Percentiles rank a stretch among this genome's conserved stretches.
Conservation (phyloP, 192 early-diverging fungal genomes). For the Spinellus fusiger region DNA sequence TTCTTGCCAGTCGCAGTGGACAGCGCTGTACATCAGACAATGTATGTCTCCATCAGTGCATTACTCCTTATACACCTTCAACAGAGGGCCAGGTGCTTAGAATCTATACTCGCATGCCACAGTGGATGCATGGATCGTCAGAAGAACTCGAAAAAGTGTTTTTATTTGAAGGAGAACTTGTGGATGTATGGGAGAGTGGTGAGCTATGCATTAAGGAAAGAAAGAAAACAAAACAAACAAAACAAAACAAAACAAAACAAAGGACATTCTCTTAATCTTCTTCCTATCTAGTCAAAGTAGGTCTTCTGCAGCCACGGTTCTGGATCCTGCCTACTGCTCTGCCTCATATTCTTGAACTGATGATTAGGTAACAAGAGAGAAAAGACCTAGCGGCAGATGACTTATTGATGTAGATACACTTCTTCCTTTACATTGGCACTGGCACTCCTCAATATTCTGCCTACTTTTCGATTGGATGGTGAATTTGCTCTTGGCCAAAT, state of each 20-base stretch:
- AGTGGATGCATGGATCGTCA: constrained; percentile 18
- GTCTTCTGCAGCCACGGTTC: constrained; percentile 44
- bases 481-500: constrained; percentile 48
- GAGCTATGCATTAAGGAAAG: neutral
- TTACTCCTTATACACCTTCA: constrained; percentile 49
- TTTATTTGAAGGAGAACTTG: constrained; percentile 58
- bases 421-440: constrained; percentile 64
- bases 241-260: neutral
- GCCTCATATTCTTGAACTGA: constrained; percentile 50
- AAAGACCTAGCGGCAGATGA: neutral
- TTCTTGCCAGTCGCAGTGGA: constrained; percentile 23
- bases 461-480: constrained; percentile 66
- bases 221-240: neutral
- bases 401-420: constrained; percentile 40
- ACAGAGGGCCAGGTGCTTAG: constrained; percentile 42
- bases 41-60: constrained; percentile 39
- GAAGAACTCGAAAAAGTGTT: constrained; percentile 38
- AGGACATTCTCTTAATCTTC: neutral
- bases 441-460: constrained; percentile 67
- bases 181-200: constrained; percentile 68
- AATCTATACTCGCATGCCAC: constrained; percentile 41
- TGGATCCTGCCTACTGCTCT: constrained; percentile 51
- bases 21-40: constrained; percentile 32
- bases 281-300: constrained; percentile 52
- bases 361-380: constrained; percentile 40